Evolutionary conservation across 768 basidiomycete species (phyloP), one percentile per base, ranked within the genome.

Genomic region (Mycena pura): DNA sequence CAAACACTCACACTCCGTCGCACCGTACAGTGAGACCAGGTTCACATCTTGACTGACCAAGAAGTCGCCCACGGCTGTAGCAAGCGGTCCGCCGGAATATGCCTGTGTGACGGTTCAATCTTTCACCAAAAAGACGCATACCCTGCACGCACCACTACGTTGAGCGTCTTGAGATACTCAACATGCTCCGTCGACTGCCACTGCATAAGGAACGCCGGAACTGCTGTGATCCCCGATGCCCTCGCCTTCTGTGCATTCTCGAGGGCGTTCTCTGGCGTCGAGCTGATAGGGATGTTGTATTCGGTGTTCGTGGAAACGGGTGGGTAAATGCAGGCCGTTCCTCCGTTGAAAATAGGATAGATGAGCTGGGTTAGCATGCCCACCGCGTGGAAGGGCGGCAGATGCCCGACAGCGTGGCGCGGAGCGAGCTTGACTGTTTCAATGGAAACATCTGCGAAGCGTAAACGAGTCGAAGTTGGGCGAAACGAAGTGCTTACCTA

Each of bases 311-410:
- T 55, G n/a, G 64, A 68, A 6, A 63, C 57, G 15, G 78, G 80
- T 19, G 79, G 71, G 51, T 71, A 79, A 5, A 81, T 49, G 14
- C 58, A 68, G 1, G 73, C 65, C 8, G 74, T 64, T 1, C 61
- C 36, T 6, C 74, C 56, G 22, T 36, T 46, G 25, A 66, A 72
- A 8, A 80, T 31, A 2, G 78, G 70, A 14, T 59, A 39, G 7
- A 77, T 54, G 1, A 81, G 45, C 31, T 79, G 77, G 2, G 67
- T 45, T 7, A 54, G 46, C 13, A 76, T 25, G 1, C 80, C 79
- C 2, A 74, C 59, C 0, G 67, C 70, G 58, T 82, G 80, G 67
- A 81, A 82, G 14, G 78, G 38, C 10, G 81, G 80, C 15, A 81
- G 63, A 19, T 67, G 67, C 1, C 54, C 61, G 13, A 44, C 49